Conservation (phyloP, 176 grass and related monocot species). For the Ananas comosus region DNA sequence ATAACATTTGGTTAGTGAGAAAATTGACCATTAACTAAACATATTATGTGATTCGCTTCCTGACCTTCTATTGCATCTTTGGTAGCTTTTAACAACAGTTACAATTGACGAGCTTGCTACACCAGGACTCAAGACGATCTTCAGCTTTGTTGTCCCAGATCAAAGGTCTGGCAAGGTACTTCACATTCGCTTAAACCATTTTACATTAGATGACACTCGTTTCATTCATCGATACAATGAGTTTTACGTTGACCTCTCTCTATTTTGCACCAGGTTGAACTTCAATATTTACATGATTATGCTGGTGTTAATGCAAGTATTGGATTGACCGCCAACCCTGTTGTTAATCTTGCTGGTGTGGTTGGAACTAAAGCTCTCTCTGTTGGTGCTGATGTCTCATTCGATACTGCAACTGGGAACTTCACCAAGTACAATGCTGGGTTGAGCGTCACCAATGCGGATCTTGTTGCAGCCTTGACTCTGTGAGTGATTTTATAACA, state of each 20-base stretch:
- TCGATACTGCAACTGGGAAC: conserved; percentile 22
- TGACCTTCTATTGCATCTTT: conserved; percentile 7
- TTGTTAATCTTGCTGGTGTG: conserved; percentile 18
- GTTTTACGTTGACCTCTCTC: background rate
- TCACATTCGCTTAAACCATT: background rate
- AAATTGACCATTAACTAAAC: no score
- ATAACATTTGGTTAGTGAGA: background rate
- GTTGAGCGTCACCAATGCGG: conserved; percentile 20
- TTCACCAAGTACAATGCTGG: conserved; percentile 28
- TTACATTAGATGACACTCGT: background rate
- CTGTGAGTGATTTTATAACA: conserved; percentile 15
- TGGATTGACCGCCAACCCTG: conserved; percentile 25
- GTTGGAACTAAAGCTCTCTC: conserved; percentile 13
- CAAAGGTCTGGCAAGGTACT: conserved; percentile 23
- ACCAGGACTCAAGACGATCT: conserved; percentile 20
- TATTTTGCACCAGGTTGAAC: conserved; percentile 11
- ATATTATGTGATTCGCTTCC: no score
- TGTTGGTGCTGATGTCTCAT: conserved; percentile 24
- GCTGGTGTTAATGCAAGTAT: conserved; percentile 17
- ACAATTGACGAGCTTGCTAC: conserved; percentile 22
- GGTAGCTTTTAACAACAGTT: conserved; percentile 12
- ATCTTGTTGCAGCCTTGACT: conserved; percentile 18
- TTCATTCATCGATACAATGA: background rate
- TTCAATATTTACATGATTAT: conserved; percentile 28
- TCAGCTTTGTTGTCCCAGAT: conserved; percentile 23